A percentile compares a stretch with the other conserved stretches of the same genome.
These are phyloP conservation scores for Kodamaea jinghongensis DNA, from an alignment of 805 yeast species.

Conservation along the genomic window DNA sequence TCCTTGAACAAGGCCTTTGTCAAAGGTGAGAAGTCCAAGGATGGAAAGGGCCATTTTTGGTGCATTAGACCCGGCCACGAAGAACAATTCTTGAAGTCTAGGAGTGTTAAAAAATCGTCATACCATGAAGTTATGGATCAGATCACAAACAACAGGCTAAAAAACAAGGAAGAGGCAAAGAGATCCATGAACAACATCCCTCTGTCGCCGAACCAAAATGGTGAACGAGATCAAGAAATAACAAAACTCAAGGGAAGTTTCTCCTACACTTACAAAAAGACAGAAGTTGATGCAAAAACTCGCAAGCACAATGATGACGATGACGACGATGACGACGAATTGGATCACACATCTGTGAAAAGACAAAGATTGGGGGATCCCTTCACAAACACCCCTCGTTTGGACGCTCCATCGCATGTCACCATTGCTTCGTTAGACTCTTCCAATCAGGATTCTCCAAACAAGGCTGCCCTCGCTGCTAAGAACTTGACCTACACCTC, in stretches of 20 bases:
- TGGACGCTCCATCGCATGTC: conserved; percentile 2
- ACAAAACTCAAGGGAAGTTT: conserved; percentile 6
- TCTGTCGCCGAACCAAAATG: conserved; percentile 28
- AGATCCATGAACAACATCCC: conserved; percentile 26
- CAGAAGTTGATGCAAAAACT: conserved; percentile 4
- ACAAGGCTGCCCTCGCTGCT: conserved; percentile 39
- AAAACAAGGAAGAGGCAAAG: conserved; percentile 12
- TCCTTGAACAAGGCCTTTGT: conserved; percentile 91
- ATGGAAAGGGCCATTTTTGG: conserved; percentile 94
- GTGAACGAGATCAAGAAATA: conserved; percentile 15
- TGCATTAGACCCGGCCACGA: conserved; percentile 81
- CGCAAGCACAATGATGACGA: conserved; percentile 5
- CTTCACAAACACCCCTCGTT: conserved; percentile 7
- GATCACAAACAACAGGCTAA: conserved; percentile 17
- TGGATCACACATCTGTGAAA: neutral
- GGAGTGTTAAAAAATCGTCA: conserved; percentile 45
- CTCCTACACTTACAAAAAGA: conserved; percentile 9
- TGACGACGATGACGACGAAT: neutral
- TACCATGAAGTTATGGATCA: conserved; percentile 46
- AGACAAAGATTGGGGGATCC: conserved; percentile 11
- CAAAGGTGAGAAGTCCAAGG: conserved; percentile 87
- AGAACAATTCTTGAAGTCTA: conserved; percentile 69
- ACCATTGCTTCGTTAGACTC: conserved; percentile 19
- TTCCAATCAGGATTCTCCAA: conserved; percentile 35
- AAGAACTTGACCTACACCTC: conserved; percentile 54